Percentiles rank a stretch among this genome's conserved stretches.
Evolutionary conservation across 306 rosid genomes (phyloP).

Genomic region (Cucurbita maxima): DNA sequence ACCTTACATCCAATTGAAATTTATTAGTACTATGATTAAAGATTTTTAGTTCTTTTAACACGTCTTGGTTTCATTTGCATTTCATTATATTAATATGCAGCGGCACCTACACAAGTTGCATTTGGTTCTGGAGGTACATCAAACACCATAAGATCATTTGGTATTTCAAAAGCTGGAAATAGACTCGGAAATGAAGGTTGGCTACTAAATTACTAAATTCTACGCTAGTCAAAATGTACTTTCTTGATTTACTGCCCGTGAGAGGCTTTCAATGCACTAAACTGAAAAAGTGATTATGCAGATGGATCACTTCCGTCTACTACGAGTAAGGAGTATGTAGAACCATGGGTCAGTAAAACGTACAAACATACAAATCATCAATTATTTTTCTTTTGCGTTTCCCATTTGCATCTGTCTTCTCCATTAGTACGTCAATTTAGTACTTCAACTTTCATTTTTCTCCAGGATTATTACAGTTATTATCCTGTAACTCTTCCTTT

Average conservation of each 20-base stretch:
- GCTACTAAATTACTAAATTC: background rate
- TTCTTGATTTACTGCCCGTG: conserved; percentile 6
- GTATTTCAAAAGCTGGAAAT: conserved; percentile 20
- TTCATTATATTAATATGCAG: conserved; percentile 22
- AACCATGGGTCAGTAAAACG: conserved; percentile 56
- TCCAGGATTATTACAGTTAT: conserved; percentile 51
- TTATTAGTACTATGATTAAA: background rate
- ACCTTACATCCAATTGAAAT: background rate
- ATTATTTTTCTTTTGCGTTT: background rate
- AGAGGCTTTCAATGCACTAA: conserved; percentile 16
- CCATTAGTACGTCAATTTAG: conserved; percentile 3
- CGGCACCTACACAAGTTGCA: conserved; percentile 45
- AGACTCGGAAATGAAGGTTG: conserved; percentile 16
- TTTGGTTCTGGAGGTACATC: conserved; percentile 62
- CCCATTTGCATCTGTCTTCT: background rate
- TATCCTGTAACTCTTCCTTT: conserved; percentile 61
- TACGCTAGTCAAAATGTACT: background rate
- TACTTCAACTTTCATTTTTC: conserved; percentile 15
- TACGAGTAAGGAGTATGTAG: conserved; percentile 51
- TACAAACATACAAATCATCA: background rate
- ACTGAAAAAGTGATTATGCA: background rate
- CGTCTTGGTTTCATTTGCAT: background rate
- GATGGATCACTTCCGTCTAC: conserved; percentile 10
- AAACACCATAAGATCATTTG: conserved; percentile 29
- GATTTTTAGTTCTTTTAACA: background rate